Evolutionary conservation across 1,284 basidiomycete species (phyloP).

Genomic region (Puccinia hordei): DNA sequence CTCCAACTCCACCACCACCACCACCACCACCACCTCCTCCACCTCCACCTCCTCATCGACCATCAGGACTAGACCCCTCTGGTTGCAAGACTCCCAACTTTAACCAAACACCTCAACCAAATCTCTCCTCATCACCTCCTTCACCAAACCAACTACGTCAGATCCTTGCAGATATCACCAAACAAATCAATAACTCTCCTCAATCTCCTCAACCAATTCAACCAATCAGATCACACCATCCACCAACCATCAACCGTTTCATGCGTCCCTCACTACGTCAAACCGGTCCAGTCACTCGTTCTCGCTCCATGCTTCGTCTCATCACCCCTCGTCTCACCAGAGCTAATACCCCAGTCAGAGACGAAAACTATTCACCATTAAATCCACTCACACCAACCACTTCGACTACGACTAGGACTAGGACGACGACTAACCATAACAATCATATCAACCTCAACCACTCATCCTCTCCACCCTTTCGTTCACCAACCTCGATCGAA

Average conservation of each 20-base stretch:
- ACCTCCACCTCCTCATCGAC: slow-evolving; percentile 26
- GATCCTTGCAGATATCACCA: slow-evolving; percentile 20
- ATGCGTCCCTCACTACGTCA: slow-evolving; percentile 28
- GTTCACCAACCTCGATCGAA: background rate
- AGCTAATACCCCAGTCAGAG: slow-evolving; percentile 4
- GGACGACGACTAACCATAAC: no score
- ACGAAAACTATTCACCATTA: background rate
- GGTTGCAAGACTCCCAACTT: slow-evolving; percentile 17
- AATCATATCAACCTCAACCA: no score
- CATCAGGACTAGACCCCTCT: slow-evolving; percentile 1
- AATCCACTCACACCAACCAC: background rate
- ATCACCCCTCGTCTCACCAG: slow-evolving; percentile 10
- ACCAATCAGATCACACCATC: slow-evolving; percentile 4
- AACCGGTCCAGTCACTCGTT: slow-evolving; percentile 29
- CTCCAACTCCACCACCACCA: slow-evolving; percentile 14
- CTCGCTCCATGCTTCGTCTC: slow-evolving; percentile 11
- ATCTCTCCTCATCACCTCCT: background rate
- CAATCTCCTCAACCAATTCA: background rate
- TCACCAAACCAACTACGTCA: slow-evolving; percentile 15
- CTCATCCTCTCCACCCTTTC: background rate
- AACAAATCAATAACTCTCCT: slow-evolving; percentile 4
- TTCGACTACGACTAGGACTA: background rate
- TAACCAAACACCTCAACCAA: background rate
- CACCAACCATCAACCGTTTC: slow-evolving; percentile 15
- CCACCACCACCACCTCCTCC: slow-evolving; percentile 7